A percentile compares a stretch with the other conserved stretches of the same genome.
Evolutionary conservation across 192 early-diverging fungal species (phyloP).

Genomic region (Gaertneriomyces semiglobifer): DNA sequence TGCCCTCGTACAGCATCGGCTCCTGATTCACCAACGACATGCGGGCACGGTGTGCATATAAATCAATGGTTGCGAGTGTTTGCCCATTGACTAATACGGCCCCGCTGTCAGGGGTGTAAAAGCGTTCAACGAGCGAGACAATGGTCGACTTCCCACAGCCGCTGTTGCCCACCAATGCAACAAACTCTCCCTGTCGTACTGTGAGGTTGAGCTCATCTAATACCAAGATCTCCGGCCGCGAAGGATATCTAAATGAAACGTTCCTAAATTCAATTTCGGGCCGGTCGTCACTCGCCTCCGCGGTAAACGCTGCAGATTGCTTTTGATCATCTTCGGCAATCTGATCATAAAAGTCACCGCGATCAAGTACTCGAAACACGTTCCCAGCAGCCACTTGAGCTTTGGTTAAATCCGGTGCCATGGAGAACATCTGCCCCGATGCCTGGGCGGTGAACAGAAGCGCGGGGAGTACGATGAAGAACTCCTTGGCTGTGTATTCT

Average conservation of each 20-base stretch:
- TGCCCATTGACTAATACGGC: constrained; percentile 72
- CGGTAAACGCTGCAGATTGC: background rate
- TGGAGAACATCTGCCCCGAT: constrained; percentile 68
- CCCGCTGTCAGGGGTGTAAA: constrained; percentile 40
- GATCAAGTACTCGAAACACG: constrained; percentile 65
- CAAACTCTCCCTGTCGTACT: constrained; percentile 61
- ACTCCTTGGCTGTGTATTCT: constrained; percentile 40
- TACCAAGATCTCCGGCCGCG: background rate
- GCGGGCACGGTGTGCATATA: background rate
- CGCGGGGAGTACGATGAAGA: constrained; percentile 44
- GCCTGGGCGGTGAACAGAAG: constrained; percentile 65
- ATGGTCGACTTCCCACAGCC: constrained; percentile 70
- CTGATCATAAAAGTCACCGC: constrained; percentile 18
- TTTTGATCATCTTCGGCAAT: constrained; percentile 56
- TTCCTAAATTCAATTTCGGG: constrained; percentile 50
- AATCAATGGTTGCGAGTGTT: constrained; percentile 44
- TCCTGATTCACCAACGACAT: constrained; percentile 68
- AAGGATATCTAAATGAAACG: background rate
- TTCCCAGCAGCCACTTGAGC: constrained; percentile 71
- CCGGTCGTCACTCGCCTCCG: constrained; percentile 4
- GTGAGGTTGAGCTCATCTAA: background rate
- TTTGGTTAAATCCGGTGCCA: constrained; percentile 71
- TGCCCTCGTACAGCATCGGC: constrained; percentile 72
- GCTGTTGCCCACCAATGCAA: constrained; percentile 78
- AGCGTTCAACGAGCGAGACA: constrained; percentile 58